These are phyloP conservation scores for Ilyonectria robusta DNA, from an alignment of 2,329 filamentous ascomycete genomes.

Conservation along the genomic window DNA sequence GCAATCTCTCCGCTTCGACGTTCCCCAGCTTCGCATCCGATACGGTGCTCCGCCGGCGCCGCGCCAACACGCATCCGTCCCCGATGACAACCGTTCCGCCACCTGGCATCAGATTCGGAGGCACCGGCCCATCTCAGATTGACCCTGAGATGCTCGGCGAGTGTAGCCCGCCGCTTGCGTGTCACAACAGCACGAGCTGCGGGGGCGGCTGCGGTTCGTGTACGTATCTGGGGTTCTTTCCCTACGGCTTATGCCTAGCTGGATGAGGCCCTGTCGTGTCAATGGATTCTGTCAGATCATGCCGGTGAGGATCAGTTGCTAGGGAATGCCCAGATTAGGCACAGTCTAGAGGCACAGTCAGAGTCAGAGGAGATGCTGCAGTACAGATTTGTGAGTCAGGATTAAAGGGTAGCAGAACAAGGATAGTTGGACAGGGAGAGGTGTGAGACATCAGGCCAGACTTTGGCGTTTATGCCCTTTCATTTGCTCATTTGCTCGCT, in stretches of 20 bases:
- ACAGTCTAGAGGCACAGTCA: background rate
- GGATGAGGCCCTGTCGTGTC: constrained; percentile 13
- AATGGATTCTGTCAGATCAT: background rate
- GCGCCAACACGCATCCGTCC: background rate
- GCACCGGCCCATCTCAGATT: constrained; percentile 12
- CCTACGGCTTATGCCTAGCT: constrained; percentile 28
- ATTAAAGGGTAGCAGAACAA: background rate
- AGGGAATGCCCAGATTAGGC: background rate
- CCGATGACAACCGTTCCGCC: background rate
- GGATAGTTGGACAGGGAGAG: background rate
- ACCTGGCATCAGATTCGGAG: background rate
- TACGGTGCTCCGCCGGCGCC: background rate
- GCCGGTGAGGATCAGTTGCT: background rate
- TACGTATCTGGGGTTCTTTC: constrained; percentile 32
- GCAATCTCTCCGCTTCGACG: constrained; percentile 1
- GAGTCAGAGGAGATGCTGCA: background rate
- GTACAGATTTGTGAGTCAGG: background rate
- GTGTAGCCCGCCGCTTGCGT: constrained; percentile 29
- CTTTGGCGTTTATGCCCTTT: no score
- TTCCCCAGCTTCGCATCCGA: constrained; percentile 15
- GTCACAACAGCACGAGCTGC: constrained; percentile 30
- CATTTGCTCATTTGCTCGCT: no score
- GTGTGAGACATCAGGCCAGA: background rate
- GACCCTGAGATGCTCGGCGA: constrained; percentile 23
- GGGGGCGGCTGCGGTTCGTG: constrained; percentile 31